These are phyloP conservation scores for Alternaria triticimaculans DNA, from an alignment of 2,329 filamentous ascomycete genomes.

Conservation along the genomic window DNA sequence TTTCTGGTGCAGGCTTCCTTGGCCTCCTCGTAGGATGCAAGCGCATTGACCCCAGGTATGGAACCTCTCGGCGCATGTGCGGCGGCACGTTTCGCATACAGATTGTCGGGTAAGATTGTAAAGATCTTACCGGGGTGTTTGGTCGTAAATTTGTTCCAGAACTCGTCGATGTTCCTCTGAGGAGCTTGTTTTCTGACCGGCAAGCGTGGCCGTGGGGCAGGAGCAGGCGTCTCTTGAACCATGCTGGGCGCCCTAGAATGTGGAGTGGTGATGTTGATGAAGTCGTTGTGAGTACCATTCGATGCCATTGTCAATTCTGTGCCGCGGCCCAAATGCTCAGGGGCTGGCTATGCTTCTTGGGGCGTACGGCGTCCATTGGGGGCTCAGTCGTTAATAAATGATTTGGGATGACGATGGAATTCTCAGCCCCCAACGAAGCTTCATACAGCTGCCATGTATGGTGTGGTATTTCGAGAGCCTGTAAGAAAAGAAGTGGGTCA, in stretches of 20 bases:
- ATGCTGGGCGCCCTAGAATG: constrained; percentile 47
- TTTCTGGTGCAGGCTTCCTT: constrained; percentile 69
- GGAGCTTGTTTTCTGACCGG: constrained; percentile 61
- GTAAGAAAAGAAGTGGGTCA: constrained; percentile 45
- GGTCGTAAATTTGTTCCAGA: constrained; percentile 73
- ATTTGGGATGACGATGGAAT: constrained; percentile 9
- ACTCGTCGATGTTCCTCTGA: constrained; percentile 72
- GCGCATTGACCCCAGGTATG: constrained; percentile 66
- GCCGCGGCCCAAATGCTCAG: constrained; percentile 21
- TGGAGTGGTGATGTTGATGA: constrained; percentile 46
- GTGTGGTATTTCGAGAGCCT: constrained; percentile 41
- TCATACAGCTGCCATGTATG: constrained; percentile 26
- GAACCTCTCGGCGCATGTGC: constrained; percentile 61
- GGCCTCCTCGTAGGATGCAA: constrained; percentile 76
- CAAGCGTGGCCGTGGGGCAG: constrained; percentile 27
- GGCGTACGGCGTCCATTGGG: constrained; percentile 36
- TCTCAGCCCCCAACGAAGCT: constrained; percentile 44
- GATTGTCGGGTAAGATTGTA: constrained; percentile 72
- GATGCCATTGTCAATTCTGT: constrained; percentile 44
- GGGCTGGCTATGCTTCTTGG: constrained; percentile 20
- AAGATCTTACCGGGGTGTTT: constrained; percentile 76
- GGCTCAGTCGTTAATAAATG: constrained; percentile 37
- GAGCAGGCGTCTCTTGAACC: constrained; percentile 32
- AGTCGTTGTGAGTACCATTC: constrained; percentile 44
- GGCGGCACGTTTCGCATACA: constrained; percentile 67